Evolutionary conservation across 1,284 basidiomycete genomes (phyloP).

Genomic region (Golubevia pallescens): DNA sequence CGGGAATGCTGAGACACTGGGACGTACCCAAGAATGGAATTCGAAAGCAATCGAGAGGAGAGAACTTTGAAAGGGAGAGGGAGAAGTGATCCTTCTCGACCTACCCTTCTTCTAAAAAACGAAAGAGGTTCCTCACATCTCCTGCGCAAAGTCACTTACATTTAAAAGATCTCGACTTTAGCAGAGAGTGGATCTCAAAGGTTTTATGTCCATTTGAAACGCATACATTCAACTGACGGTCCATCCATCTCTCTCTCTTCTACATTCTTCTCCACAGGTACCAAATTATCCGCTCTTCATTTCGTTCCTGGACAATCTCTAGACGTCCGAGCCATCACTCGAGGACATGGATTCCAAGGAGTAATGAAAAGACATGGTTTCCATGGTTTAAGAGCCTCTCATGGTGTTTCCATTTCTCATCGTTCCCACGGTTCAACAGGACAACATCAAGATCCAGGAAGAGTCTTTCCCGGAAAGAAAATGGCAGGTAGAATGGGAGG

Average conservation of each 20-base stretch:
- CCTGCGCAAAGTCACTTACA: not conserved
- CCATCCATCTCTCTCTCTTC: conserved; percentile 1
- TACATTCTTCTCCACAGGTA: conserved; percentile 19
- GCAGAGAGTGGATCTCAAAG: too few relatives aligned
- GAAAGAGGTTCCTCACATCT: too few relatives aligned
- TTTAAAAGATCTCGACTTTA: too few relatives aligned
- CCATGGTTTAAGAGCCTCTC: conserved; percentile 52
- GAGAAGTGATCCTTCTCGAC: too few relatives aligned
- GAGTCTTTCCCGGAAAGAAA: conserved; percentile 61
- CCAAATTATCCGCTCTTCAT: conserved; percentile 53
- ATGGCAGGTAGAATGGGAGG: conserved; percentile 64
- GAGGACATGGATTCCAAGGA: conserved; percentile 63
- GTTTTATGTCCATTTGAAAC: too few relatives aligned
- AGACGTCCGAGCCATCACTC: conserved; percentile 55
- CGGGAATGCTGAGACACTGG: too few relatives aligned
- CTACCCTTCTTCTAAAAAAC: too few relatives aligned
- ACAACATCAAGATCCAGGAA: conserved; percentile 59
- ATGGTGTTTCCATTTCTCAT: conserved; percentile 62
- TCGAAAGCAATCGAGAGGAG: too few relatives aligned
- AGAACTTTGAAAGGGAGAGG: too few relatives aligned
- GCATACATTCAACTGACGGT: not conserved
- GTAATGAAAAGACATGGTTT: conserved; percentile 64
- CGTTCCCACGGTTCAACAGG: conserved; percentile 60
- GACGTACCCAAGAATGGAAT: too few relatives aligned
- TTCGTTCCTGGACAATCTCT: conserved; percentile 63